These are phyloP conservation scores for Ogataea henricii DNA, from an alignment of 805 yeast species.

Conservation along the genomic window DNA sequence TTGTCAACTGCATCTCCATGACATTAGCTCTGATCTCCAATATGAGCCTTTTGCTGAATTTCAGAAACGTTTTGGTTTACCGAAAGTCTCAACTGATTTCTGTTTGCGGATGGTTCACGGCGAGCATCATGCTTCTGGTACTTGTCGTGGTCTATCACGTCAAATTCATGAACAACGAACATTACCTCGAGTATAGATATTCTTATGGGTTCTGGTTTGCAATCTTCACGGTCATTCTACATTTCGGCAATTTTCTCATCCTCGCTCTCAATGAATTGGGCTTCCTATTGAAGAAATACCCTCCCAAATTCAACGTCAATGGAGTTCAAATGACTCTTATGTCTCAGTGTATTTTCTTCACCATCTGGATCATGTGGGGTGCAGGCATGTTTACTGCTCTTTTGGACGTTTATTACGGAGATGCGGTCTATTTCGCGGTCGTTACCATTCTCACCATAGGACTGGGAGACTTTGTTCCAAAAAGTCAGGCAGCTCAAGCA, in stretches of 20 bases:
- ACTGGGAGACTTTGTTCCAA: slow-evolving; percentile 70
- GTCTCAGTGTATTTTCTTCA: slow-evolving; percentile 64
- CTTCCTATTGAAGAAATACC: slow-evolving; percentile 57
- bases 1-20: slow-evolving; percentile 64
- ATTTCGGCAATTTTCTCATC: slow-evolving; percentile 55
- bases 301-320: slow-evolving; percentile 68
- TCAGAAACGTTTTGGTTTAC: slow-evolving; percentile 59
- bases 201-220: slow-evolving; percentile 84
- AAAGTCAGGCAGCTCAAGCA: slow-evolving; percentile 53
- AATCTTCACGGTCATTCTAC: slow-evolving; percentile 60
- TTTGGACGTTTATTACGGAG: slow-evolving; percentile 54
- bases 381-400: slow-evolving; percentile 55
- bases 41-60: slow-evolving; percentile 67
- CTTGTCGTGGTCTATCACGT: slow-evolving; percentile 42
- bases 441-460: slow-evolving; percentile 82
- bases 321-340: slow-evolving; percentile 71
- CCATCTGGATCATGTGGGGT: slow-evolving; percentile 74
- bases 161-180: slow-evolving; percentile 22
- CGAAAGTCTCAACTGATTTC: slow-evolving; percentile 62
- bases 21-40: slow-evolving; percentile 69
- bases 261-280: slow-evolving; percentile 65
- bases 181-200: slow-evolving; percentile 25
- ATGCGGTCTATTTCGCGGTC: slow-evolving; percentile 70
- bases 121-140: slow-evolving; percentile 52
- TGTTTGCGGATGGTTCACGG: slow-evolving; percentile 64